These are phyloP conservation scores for Chaetomidium leptoderma DNA, from an alignment of 495 filamentous ascomycete genomes.

Conservation along the genomic window DNA sequence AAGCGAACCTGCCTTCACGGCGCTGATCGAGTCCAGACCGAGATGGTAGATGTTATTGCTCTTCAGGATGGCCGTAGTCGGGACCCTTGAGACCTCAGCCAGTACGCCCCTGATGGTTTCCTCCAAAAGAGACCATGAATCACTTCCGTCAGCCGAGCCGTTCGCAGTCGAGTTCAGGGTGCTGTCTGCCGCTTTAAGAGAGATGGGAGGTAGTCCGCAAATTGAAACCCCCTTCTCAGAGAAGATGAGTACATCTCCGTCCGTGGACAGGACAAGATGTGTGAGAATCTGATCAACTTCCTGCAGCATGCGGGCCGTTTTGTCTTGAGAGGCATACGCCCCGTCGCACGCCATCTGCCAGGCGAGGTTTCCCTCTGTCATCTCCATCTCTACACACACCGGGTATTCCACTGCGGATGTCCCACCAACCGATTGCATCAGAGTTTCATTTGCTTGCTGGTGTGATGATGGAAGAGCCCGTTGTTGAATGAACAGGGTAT, in stretches of 20 bases:
- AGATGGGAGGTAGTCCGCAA: conserved; percentile 44
- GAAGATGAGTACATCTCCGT: conserved; percentile 52
- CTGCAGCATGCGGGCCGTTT: conserved; percentile 45
- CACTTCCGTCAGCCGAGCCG: not conserved
- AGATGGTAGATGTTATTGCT: conserved; percentile 75
- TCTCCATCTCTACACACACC: conserved; percentile 74
- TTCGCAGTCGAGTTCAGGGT: too few relatives aligned
- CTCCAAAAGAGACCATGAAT: conserved; percentile 47
- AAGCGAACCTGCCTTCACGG: conserved; percentile 67
- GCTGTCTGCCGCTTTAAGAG: too few relatives aligned
- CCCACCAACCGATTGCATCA: conserved; percentile 54
- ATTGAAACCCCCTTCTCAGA: conserved; percentile 43
- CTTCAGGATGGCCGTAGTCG: conserved; percentile 55
- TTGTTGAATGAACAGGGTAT: conserved; percentile 71
- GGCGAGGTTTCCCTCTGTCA: conserved; percentile 46
- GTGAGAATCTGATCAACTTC: conserved; percentile 53
- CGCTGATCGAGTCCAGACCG: conserved; percentile 85
- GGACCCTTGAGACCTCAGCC: conserved; percentile 57
- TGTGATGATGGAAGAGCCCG: not conserved
- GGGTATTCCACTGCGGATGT: conserved; percentile 68
- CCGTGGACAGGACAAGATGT: conserved; percentile 44
- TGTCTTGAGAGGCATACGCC: conserved; percentile 39
- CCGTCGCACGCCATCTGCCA: conserved; percentile 70
- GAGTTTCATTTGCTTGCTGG: not conserved
- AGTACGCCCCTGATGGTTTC: conserved; percentile 57